Conservation (phyloP, 768 basidiomycete genomes). For the Leucocoprinus birnbaumii region DNA sequence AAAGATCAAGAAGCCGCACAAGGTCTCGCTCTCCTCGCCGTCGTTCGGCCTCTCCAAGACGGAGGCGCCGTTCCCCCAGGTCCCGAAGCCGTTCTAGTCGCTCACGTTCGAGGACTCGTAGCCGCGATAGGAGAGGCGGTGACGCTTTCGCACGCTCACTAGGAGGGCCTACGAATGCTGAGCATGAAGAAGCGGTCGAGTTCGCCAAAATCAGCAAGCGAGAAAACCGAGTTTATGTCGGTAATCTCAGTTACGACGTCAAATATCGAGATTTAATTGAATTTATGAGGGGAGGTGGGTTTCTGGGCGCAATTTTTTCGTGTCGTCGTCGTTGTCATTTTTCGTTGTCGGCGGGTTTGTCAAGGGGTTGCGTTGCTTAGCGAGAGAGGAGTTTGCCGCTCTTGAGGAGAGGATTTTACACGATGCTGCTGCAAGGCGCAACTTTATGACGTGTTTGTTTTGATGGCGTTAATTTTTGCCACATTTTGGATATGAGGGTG, state of each 20-base stretch:
- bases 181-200: constrained; percentile 91
- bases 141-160: constrained; percentile 78
- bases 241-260: constrained; percentile 98
- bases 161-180: constrained; percentile 87
- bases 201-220: constrained; percentile 95
- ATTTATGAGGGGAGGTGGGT: constrained; percentile 99
- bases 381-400: background rate
- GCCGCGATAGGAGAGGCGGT: constrained; percentile 55
- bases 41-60: constrained; percentile 63
- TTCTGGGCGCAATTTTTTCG: constrained; percentile 59
- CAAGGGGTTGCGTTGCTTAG: background rate
- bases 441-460: background rate
- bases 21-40: constrained; percentile 65
- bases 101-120: constrained; percentile 64
- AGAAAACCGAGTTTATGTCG: constrained; percentile 98
- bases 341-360: constrained; percentile 21
- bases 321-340: constrained; percentile 35
- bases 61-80: constrained; percentile 57
- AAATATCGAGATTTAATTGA: constrained; percentile 98
- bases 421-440: constrained; percentile 14
- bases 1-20: constrained; percentile 64
- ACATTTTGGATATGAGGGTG: background rate
- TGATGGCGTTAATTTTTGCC: background rate
- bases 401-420: constrained; percentile 9
- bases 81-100: constrained; percentile 25